Percentiles rank a stretch among this genome's conserved stretches.
phyloP scores from a whole-genome alignment of 306 rosid species.

The Castanea sativa region DNA sequence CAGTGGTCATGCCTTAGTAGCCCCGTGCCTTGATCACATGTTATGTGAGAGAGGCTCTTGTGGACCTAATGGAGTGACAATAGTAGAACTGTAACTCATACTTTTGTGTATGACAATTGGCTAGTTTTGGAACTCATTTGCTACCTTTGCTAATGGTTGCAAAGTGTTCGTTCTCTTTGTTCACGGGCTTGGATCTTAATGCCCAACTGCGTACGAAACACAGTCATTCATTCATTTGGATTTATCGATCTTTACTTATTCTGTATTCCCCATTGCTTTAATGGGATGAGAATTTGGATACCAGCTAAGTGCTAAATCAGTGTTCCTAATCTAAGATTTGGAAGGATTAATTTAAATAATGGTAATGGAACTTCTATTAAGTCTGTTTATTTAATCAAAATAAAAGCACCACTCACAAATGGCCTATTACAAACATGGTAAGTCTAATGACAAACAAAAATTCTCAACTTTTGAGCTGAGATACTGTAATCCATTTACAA shows the following conservation, averaged over 20 bases:
- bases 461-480: no score
- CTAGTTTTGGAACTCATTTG: neutral
- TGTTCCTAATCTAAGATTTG: neutral
- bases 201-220: neutral
- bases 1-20: slow-evolving; percentile 11
- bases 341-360: neutral
- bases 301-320: neutral
- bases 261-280: neutral
- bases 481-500: no score
- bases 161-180: neutral
- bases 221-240: neutral
- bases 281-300: neutral
- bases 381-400: no score
- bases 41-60: slow-evolving; percentile 20
- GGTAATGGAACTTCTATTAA: neutral
- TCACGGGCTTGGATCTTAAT: neutral
- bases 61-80: slow-evolving; percentile 2
- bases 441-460: no score
- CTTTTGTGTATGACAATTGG: neutral
- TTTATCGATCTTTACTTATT: slow-evolving; percentile 6
- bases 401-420: no score
- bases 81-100: neutral
- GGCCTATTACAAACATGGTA: no score
- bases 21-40: slow-evolving; percentile 45
- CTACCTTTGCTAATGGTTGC: neutral